Base-by-base conservation (phyloP, 306 rosid species). In the Cercis canadensis region DNA sequence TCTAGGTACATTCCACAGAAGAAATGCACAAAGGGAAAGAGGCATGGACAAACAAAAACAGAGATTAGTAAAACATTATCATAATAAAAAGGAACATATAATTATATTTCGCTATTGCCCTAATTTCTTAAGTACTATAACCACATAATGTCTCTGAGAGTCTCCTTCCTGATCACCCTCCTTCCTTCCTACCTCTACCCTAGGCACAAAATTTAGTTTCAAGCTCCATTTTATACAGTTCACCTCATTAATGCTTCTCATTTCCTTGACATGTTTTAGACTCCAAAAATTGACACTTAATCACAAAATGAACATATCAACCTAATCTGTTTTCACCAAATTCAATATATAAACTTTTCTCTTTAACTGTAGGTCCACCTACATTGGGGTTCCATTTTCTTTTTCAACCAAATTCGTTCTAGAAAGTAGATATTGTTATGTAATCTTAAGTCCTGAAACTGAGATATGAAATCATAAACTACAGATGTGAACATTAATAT, bases 1-100 rank as follows among this genome's bases (percentile, higher is more conserved):
- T 65, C 39, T 58, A 43, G 11, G 49, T n/a, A 59, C 32, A 53
- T 39, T n/a, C n/a, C n/a, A n/a, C n/a, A 51, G 73, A 36, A 66
- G 47, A 8, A 41, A 46, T 7, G 45, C 36, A 67, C 16, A 71
- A 65, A 76, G 29, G 29, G 63, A 72, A 55, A n/a, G 16, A 44
- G 12, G 36, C 12, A 15, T 54, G 41, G 11, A 56, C 21, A 34
- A 1, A 18, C 56, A 51, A 5, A n/a, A 2, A 13, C 6, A 14
- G 17, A 36, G 5, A 24, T 24, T 24, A 31, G 69, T 57, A 31
- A 65, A 58, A 57, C 34, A 60, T 18, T 51, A 40, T 24, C n/a
- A 13, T 50, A 52, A 40, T 31, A 32, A 13, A 16, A 56, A 21
- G 52, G 40, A 24, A 24, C 29, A 41, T 15, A 6, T 51, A 41